A percentile compares a stretch with the other conserved stretches of the same genome.
These are phyloP conservation scores for Ceriops tagal DNA, from an alignment of 345 rosid genomes.

Conservation along the genomic window DNA sequence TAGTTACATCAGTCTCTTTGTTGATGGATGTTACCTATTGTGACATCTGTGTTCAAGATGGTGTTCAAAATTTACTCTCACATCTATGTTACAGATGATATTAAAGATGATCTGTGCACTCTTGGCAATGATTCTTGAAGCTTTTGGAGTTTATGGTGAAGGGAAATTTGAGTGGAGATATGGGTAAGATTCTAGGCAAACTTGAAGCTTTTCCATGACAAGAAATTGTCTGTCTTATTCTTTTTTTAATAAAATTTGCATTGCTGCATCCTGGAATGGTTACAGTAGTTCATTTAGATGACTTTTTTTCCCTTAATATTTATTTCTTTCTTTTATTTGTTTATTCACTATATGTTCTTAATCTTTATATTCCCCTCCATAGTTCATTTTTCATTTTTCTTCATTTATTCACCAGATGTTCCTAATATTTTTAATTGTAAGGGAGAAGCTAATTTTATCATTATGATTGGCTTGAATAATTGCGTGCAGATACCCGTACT, in stretches of 20 bases:
- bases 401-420: not conserved
- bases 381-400: no score
- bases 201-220: conserved; percentile 1
- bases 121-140: conserved; percentile 84
- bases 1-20: conserved; percentile 2
- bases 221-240: not conserved
- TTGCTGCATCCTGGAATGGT: not conserved
- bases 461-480: conserved; percentile 9
- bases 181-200: conserved; percentile 49
- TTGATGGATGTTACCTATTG: conserved; percentile 11
- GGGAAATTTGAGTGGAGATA: conserved; percentile 94
- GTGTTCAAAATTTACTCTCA: conserved; percentile 45
- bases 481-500: conserved; percentile 79
- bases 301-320: not conserved
- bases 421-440: not conserved
- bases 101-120: conserved; percentile 90
- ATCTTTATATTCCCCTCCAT: not conserved
- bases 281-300: not conserved
- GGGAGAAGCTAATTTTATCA: conserved; percentile 1
- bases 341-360: not conserved
- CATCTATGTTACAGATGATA: conserved; percentile 64
- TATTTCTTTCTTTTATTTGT: no score
- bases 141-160: conserved; percentile 96
- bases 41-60: conserved; percentile 51
- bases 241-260: not conserved